phyloP scores from a whole-genome alignment of 2,329 filamentous ascomycete species.

The Aspergillus persii region DNA sequence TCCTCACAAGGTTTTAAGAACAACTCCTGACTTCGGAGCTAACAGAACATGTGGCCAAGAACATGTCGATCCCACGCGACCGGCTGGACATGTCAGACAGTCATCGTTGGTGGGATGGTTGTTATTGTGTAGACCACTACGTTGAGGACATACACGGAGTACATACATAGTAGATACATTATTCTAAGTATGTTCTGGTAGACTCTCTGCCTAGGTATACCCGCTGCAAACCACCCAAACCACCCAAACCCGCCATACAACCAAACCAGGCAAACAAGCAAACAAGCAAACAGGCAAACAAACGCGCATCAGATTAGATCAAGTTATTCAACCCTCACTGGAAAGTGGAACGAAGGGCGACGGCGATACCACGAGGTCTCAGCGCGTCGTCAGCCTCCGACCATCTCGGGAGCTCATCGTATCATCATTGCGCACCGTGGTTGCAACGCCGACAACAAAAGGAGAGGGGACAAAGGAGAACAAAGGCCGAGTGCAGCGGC shows the following conservation, averaged over 20 bases:
- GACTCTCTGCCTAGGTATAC: no score
- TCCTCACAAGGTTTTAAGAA: no score
- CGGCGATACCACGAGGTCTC: slow-evolving; percentile 23
- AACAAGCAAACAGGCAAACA: neutral
- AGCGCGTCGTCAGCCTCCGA: slow-evolving; percentile 8
- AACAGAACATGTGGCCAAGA: neutral
- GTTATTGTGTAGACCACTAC: neutral
- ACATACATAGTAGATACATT: no score
- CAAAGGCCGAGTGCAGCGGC: neutral
- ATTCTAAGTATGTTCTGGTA: no score
- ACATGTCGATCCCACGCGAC: slow-evolving; percentile 1
- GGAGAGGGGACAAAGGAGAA: neutral
- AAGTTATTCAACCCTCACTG: slow-evolving; percentile 56
- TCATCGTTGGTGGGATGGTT: neutral
- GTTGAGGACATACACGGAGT: no score
- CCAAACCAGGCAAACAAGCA: neutral
- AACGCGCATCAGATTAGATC: slow-evolving; percentile 58
- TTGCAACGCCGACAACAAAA: neutral
- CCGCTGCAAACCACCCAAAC: neutral
- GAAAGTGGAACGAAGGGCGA: slow-evolving; percentile 16
- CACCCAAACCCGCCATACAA: no score
- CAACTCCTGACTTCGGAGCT: no score
- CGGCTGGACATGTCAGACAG: neutral
- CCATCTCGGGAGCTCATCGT: slow-evolving; percentile 24
- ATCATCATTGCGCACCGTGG: slow-evolving; percentile 20